Evolutionary conservation across 2,329 filamentous ascomycete species (phyloP).

Genomic region (Fusarium annulatum): DNA sequence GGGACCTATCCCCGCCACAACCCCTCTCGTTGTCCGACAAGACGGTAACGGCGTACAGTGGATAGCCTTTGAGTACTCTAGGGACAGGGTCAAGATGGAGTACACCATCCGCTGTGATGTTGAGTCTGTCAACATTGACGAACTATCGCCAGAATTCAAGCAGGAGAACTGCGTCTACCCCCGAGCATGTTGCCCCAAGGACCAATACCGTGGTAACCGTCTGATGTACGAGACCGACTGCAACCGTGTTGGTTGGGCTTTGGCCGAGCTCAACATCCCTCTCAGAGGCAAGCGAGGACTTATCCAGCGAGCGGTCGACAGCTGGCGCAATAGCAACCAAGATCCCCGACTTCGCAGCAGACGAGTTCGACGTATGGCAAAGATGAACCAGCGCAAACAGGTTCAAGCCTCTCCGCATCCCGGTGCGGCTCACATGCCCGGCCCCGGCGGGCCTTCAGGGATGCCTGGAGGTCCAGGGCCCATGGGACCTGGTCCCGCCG

Average conservation of each 20-base stretch:
- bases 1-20: conserved; percentile 95
- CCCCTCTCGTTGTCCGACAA: conserved; percentile 91
- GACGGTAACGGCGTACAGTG: conserved; percentile 97
- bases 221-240: conserved; percentile 98
- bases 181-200: conserved; percentile 91
- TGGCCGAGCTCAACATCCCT: conserved; percentile 91
- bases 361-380: conserved; percentile 93
- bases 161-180: conserved; percentile 99
- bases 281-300: conserved; percentile 93
- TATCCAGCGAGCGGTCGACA: conserved; percentile 97
- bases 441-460: conserved; percentile 72
- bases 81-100: conserved; percentile 98
- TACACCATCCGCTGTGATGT: conserved; percentile 99
- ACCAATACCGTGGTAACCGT: conserved; percentile 95
- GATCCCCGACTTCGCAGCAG: conserved; percentile 91
- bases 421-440: conserved; percentile 71
- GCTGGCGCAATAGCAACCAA: conserved; percentile 99
- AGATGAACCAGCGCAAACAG: conserved; percentile 89
- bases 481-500: conserved; percentile 67
- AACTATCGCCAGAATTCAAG: conserved; percentile 89
- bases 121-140: conserved; percentile 93
- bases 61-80: conserved; percentile 98
- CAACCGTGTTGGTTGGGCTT: conserved; percentile 99
- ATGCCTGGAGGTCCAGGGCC: conserved; percentile 71
- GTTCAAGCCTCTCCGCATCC: conserved; percentile 70